Evolutionary conservation across 2,329 filamentous ascomycete genomes (phyloP).

Genomic region (Paecilomyces niveus): DNA sequence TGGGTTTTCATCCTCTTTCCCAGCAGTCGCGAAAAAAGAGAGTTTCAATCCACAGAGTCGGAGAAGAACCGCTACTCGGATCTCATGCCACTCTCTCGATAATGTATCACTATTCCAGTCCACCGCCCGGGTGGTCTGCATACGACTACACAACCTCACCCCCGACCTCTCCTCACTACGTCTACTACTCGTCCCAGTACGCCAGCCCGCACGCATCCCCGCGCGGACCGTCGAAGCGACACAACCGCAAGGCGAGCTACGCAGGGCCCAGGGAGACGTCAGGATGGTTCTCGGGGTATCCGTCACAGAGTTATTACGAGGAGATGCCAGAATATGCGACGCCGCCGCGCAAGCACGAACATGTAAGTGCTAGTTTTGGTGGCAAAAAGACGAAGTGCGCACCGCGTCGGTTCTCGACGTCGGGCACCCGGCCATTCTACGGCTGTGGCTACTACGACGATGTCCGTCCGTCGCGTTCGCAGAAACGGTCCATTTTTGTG

Average conservation of each 20-base stretch:
- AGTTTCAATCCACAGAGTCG: constrained; percentile 5
- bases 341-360: constrained; percentile 50
- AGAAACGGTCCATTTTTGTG: constrained; percentile 49
- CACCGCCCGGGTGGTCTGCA: constrained; percentile 41
- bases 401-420: constrained; percentile 41
- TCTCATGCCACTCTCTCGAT: constrained; percentile 27
- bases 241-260: constrained; percentile 53
- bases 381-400: constrained; percentile 23
- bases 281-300: constrained; percentile 39
- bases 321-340: constrained; percentile 43
- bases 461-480: constrained; percentile 32
- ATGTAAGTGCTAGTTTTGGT: constrained; percentile 58
- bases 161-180: constrained; percentile 45
- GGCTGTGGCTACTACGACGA: constrained; percentile 20
- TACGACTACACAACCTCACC: constrained; percentile 44
- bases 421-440: constrained; percentile 24
- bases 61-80: not conserved
- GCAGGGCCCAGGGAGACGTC: constrained; percentile 35
- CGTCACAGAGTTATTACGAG: constrained; percentile 41
- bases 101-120: constrained; percentile 43
- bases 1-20: constrained; percentile 8
- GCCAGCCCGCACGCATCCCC: constrained; percentile 42
- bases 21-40: constrained; percentile 3
- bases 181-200: constrained; percentile 50
- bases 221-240: constrained; percentile 38